Evolutionary conservation across 2,329 filamentous ascomycete genomes (phyloP), one percentile per base, ranked within the genome.

Genomic region (Trichoderma harzianum): DNA sequence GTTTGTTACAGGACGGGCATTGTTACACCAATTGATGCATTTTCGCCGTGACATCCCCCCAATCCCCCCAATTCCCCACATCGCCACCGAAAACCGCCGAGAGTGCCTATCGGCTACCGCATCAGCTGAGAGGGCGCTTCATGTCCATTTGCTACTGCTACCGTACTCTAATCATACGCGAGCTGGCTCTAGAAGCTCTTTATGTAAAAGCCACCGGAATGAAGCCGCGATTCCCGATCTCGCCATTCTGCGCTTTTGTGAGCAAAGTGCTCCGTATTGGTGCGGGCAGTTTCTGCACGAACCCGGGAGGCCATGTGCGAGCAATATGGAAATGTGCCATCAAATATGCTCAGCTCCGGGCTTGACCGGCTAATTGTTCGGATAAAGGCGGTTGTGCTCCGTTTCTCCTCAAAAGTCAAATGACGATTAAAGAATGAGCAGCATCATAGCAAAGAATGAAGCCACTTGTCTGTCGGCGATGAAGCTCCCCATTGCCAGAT

Each of bases 181-280:
- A 39, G 36, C 16, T 18, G 36, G 58, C 58, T 34, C 58, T 61
- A 61, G 28, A 18, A 34, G 5, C 60, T 63, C 34, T 26, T 61
- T 18, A 36, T 34, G 66, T n/a, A 69, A 39, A 39, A 60, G 66
- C 55, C 34, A 60, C 66, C 66, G 66, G 66, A 69, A 69, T 61
- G 66, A 69, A 69, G 66, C 66, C 66, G 66, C 32, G 66, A 51
- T 69, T 51, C 36, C 65, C 51, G 36, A 69, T 69, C 21, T 30
- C 32, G 51, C 64, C 32, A 43, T 58, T 32, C 14, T 28, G 26
- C 16, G 63, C 47, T 3, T 14, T 47, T 55, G 8, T 24, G 53
- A 34, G 43, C n/a, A 24, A 18, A 10, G 21, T 18, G 36, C 36
- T 39, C 36, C 36, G 36, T 36, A 24, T 57, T 28, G 26, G 21